These are phyloP conservation scores for Stagonosporopsis rhizophila DNA, from an alignment of 2,329 filamentous ascomycete genomes.

Conservation along the genomic window DNA sequence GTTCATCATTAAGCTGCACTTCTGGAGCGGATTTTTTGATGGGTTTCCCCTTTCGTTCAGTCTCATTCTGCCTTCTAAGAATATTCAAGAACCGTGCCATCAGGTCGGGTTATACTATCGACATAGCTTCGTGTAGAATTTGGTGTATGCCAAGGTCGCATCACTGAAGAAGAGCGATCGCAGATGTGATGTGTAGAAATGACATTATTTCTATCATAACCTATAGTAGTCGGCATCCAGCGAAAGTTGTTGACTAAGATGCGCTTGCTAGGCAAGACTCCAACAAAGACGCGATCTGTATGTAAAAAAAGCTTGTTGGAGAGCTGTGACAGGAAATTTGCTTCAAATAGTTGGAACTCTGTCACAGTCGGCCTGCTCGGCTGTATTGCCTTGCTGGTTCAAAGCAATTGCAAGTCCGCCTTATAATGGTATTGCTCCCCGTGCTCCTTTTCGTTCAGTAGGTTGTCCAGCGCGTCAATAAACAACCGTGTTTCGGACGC, in stretches of 20 bases:
- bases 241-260: background rate
- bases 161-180: background rate
- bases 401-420: too few relatives aligned
- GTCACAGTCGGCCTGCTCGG: background rate
- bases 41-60: background rate
- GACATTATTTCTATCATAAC: background rate
- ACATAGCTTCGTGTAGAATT: background rate
- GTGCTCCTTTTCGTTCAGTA: too few relatives aligned
- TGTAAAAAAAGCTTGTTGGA: background rate
- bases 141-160: background rate
- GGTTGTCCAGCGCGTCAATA: too few relatives aligned
- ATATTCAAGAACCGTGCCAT: background rate
- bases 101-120: background rate
- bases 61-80: background rate
- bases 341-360: background rate
- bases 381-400: background rate
- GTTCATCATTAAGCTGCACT: background rate
- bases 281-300: too few relatives aligned
- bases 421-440: too few relatives aligned
- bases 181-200: background rate
- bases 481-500: too few relatives aligned
- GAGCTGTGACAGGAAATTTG: background rate
- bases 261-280: background rate
- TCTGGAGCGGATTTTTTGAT: slow-evolving; percentile 6
- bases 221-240: background rate